Base-by-base conservation (phyloP, 164 flowering plant genomes). In the Euptelea pleiosperma region DNA sequence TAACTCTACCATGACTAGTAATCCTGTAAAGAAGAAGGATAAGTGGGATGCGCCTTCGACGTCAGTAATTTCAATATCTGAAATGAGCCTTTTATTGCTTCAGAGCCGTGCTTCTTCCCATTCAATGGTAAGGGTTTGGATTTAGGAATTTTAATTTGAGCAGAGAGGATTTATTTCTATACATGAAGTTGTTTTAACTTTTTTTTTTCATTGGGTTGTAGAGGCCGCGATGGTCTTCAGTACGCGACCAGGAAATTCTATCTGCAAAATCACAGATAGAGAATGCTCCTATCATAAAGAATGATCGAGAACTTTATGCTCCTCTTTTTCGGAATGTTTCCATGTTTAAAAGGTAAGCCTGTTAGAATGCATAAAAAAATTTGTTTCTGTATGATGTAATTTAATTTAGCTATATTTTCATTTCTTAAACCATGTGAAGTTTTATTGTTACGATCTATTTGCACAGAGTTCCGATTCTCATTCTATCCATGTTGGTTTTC, bases 281-380 rank as follows among this genome's bases (percentile, higher is more conserved):
- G 66, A 75, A 73, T 72, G 77, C 82, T 65, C 76, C 79, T 6
- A 16, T 48, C n/a, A 39, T 52, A 29, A 52, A 24, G 36, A 60
- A 61, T 52, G 81, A 77, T 51, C 69, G 11, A 65, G 75, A 77
- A 54, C 81, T 82, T 48, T 69, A 77, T 64, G 70, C 87, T 61
- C 72, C 80, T 50, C 66, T 79, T 10, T 82, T 74, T 53, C 77
- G 84, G 15, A 82, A 82, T 55, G 64, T 82, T 53, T 82, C 87
- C 62, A 76, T 56, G 63, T 82, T 82, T 66, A 79, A 73, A 73
- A 75, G 78, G 86, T 77, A 62, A 62, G 46, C 14, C 33, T 42
- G n/a, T n/a, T n/a, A n/a, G n/a, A n/a, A n/a, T n/a, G n/a, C n/a
- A n/a, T n/a, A n/a, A n/a, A n/a, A n/a, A n/a, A n/a, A n/a, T n/a